Percentiles rank a stretch among this genome's conserved stretches.
Evolutionary conservation across 306 rosid genomes (phyloP).

Genomic region (Cicer judaicum): DNA sequence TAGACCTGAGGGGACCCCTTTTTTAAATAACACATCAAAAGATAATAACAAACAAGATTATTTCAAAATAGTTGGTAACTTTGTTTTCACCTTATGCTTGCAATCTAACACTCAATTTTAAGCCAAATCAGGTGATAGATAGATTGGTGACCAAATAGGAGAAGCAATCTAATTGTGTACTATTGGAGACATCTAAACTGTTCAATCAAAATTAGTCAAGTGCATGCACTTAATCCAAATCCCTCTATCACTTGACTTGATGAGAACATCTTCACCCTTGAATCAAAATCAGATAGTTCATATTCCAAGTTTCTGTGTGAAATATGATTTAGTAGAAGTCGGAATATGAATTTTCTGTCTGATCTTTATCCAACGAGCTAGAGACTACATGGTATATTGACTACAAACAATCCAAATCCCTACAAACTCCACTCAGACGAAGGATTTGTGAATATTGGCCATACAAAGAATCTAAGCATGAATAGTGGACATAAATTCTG

Average conservation of each 20-base stretch:
- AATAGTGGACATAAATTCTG: conserved; percentile 23
- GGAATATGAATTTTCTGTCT: neutral
- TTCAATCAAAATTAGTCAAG: too few relatives aligned
- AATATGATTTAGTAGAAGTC: neutral
- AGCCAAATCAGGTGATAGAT: conserved; percentile 35
- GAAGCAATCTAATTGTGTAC: neutral
- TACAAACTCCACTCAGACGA: neutral
- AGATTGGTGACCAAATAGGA: conserved; percentile 26
- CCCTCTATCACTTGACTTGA: conserved; percentile 22
- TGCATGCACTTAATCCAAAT: too few relatives aligned
- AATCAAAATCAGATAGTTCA: neutral
- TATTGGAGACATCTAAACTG: too few relatives aligned
- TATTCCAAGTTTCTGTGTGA: neutral
- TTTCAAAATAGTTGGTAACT: conserved; percentile 32
- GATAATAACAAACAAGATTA: conserved; percentile 14
- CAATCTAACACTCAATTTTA: conserved; percentile 30
- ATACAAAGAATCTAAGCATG: conserved; percentile 19
- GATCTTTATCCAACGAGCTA: neutral
- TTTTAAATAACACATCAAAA: conserved; percentile 29
- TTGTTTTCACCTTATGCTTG: conserved; percentile 44
- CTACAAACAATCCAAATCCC: neutral
- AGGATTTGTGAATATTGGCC: conserved; percentile 4
- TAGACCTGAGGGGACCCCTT: conserved; percentile 47
- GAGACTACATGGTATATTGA: neutral
- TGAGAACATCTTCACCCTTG: neutral